phyloP scores from a whole-genome alignment of 805 yeast species.

The Spathaspora arborariae region DNA sequence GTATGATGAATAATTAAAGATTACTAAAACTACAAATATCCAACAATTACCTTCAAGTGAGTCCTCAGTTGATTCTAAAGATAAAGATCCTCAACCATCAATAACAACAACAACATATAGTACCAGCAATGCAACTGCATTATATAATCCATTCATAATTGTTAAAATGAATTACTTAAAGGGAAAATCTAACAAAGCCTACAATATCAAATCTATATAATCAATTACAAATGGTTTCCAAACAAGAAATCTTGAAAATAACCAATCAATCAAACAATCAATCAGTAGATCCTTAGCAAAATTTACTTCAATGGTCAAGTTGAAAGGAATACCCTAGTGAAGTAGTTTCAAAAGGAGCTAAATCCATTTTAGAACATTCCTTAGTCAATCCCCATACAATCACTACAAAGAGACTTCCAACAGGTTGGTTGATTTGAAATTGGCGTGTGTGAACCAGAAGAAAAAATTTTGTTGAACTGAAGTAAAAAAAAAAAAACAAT shows the following conservation, averaged over 20 bases:
- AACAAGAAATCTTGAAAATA: not conserved
- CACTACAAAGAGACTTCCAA: not conserved
- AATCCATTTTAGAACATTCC: not conserved
- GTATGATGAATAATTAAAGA: constrained; percentile 4
- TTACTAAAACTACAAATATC: not conserved
- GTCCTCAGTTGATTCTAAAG: not conserved
- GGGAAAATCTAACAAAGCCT: not conserved
- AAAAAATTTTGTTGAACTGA: constrained; percentile 2
- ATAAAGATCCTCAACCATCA: not conserved
- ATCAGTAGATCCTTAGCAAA: not conserved
- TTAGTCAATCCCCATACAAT: not conserved
- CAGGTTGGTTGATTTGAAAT: not conserved
- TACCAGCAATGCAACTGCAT: not conserved
- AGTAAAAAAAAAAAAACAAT: constrained; percentile 1
- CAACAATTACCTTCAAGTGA: not conserved
- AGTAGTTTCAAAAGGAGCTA: not conserved
- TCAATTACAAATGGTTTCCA: not conserved
- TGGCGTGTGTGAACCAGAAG: constrained; percentile 6
- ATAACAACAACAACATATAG: not conserved
- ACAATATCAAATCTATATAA: not conserved
- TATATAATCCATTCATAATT: constrained; percentile 4
- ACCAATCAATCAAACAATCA: not conserved
- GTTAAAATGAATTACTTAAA: constrained; percentile 7
- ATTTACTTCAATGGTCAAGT: constrained; percentile 2
- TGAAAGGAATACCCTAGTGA: constrained; percentile 9